Evolutionary conservation across 441 rosid species (phyloP), one percentile per base, ranked within the genome.

Genomic region (Biscutella laevigata): DNA sequence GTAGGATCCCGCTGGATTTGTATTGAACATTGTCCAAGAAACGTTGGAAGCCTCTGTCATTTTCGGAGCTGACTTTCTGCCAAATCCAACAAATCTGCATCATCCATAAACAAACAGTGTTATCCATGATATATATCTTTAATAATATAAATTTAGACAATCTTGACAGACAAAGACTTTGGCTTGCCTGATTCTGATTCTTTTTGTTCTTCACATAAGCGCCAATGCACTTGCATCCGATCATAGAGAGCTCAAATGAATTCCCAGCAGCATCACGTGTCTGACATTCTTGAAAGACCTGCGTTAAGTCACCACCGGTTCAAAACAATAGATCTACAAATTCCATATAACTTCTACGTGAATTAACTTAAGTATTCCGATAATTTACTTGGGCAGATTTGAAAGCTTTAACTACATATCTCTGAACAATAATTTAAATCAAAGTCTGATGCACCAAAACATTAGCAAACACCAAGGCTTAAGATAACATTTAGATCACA

Each of bases 21-120:
- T 94, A 94, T 63, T 94, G 99, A 67, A 83, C 92, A 71, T 66
- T 84, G 68, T 94, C 99, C 76, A 94, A 72, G 79, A 94, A 94
- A 30, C 78, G 85, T 69, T 89, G 99, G 77, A 94, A 94, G 29
- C 90, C 92, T 66, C 78, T 84, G 48, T 94, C 99, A 11, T 80
- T 78, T 44, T 80, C 74, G 50, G 96, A 77, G 55, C 66, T 64
- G 16, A 86, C 82, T 54, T 94, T 94, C 71, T 94, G 81, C 94
- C 94, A 94, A 42, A 63, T 59, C 99, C 97, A 94, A 75, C 97
- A 86, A 69, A 94, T 89, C 99, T 94, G 84, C 50, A 81, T 50
- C 13, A 13, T 19, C 44, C 5, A 50, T 5, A 21, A 27, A 32
- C 27, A 38, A 38, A 45, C 9, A 25, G 15, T 30, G 39, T 19